phyloP scores from a whole-genome alignment of 768 basidiomycete genomes.

The Panaeolus cyanescens region DNA sequence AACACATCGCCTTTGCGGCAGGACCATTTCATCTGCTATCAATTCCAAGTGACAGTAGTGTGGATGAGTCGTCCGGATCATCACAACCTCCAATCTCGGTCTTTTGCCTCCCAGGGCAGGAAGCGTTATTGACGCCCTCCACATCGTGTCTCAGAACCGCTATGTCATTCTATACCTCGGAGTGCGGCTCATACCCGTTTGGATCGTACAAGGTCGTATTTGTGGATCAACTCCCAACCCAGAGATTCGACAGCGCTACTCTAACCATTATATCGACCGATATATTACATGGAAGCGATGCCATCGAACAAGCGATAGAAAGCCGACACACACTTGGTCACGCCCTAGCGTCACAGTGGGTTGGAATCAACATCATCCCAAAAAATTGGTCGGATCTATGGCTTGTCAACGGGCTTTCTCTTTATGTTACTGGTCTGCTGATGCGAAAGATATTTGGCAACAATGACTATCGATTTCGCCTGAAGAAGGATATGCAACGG shows the following conservation, averaged over 20 bases:
- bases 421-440: conserved; percentile 90
- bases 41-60: conserved; percentile 61
- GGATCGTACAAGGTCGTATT: conserved; percentile 93
- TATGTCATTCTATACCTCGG: conserved; percentile 89
- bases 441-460: conserved; percentile 87
- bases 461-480: conserved; percentile 93
- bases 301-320: conserved; percentile 92
- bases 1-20: conserved; percentile 94
- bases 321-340: conserved; percentile 85
- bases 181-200: conserved; percentile 96
- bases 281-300: conserved; percentile 82
- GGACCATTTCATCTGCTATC: conserved; percentile 87
- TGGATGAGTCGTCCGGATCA: conserved; percentile 63
- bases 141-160: conserved; percentile 80
- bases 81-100: conserved; percentile 82
- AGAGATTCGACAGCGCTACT: conserved; percentile 84
- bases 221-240: conserved; percentile 83
- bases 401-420: conserved; percentile 93
- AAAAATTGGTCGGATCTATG: conserved; percentile 93
- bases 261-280: conserved; percentile 80
- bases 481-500: conserved; percentile 96
- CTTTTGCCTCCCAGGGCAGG: conserved; percentile 91
- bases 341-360: conserved; percentile 94
- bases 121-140: conserved; percentile 67
- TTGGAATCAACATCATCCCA: conserved; percentile 93